Base-by-base conservation (phyloP, 208 protist species). In the Tetramitus jugosus region DNA sequence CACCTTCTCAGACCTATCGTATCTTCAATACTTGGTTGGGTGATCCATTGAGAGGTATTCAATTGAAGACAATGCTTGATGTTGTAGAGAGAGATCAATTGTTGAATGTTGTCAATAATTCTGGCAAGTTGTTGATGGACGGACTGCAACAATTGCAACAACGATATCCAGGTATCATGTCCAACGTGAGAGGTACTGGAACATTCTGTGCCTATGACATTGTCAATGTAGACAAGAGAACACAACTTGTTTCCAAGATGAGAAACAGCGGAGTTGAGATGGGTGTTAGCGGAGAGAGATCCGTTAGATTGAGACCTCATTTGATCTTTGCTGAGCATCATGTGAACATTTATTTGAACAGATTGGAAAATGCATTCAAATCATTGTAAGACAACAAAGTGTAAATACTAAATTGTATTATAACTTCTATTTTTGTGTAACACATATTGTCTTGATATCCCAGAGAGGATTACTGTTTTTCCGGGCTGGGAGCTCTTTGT, bases 11-110 rank as follows among this genome's bases (percentile, higher is more conserved):
- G 29, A 49, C 64, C 13, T 88, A 87, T 62, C 46, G 87, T 64
- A 89, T 86, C 77, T 90, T 89, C 77, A 90, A 90, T 68, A 90
- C 86, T 13, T 90, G 87, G 86, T 77, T 88, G 64, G 87, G 87
- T 61, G 87, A 90, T 76, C 83, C 83, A 40, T 31, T 90, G 0
- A 64, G 85, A 60, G 79, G 71, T 4, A 60, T 90, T 4, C 74
- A 87, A 72, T 76, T 49, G 1, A 10, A 49, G 40, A 42, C 17
- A 29, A 77, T 84, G 46, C 20, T 84, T 13, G 61, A 84, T 62
- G 79, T 80, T 42, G 86, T 87, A 43, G 64, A 83, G 76, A 68
- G 78, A 43, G 61, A 87, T 39, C 43, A 82, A 31, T 33, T 88
- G 0, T 53, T 89, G 2, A 76, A 86, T 23, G 80, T 83, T 60